Base-by-base conservation (phyloP, 352 stramenopile genomes). In the Globisporangium lucens region DNA sequence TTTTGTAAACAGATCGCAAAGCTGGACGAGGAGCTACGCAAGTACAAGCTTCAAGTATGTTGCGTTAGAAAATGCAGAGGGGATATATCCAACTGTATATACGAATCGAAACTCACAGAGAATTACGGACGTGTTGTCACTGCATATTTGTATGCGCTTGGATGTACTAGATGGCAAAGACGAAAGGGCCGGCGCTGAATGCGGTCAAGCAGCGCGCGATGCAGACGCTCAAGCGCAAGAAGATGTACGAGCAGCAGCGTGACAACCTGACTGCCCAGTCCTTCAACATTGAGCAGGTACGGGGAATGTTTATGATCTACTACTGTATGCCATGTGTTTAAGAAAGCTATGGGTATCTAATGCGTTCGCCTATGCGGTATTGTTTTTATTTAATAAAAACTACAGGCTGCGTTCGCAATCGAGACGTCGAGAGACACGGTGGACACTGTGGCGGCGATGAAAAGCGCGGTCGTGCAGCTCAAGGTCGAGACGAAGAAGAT, bases 401-500 rank as follows among this genome's bases (percentile, higher is more conserved):
- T 27, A 1, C 58, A 94, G 85, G 85, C 88, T 4, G 70, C 82
- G 33, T 95, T 95, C 78, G 89, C 91, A 33, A 97, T 98, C 67
- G 94, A 99, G 68, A 96, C 83, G 56, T 93, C 93, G 56, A 96
- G 95, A 59, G 93, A 97, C 61, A 98, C 91, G 30, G 83, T 98
- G 1, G 80, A 87, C 46, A 99, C 94, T 0, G 93, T 99, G 0
- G 78, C 90, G 20, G 96, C 97, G 1, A 98, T 99, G 94, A 99
- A 98, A 79, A 87, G 82, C 59, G 96, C 95, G 20, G 75, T 78
- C 8, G 84, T 90, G 65, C 89, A 93, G 56, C 77, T 99, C 5
- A 99, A 98, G 74, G 83, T 83, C 5, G 93, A 99, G 74, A 94
- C 94, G 30, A 95, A 99, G 72, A 97, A 99, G 80, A 91, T 99